phyloP scores from a whole-genome alignment of 2,329 filamentous ascomycete species.

The Fusarium dimerum region DNA sequence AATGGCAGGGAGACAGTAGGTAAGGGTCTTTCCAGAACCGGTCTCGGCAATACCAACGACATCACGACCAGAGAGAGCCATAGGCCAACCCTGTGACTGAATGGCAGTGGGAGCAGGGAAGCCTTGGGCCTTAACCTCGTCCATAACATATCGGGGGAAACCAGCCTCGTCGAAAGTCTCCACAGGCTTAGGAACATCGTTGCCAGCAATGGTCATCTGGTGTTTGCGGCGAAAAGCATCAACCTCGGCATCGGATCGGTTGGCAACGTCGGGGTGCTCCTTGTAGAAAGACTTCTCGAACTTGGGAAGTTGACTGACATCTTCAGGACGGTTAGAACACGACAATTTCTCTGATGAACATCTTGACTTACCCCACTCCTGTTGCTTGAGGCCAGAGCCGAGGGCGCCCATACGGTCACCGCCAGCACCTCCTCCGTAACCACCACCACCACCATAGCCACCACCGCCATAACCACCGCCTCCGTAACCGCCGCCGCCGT shows the following conservation, averaged over 20 bases:
- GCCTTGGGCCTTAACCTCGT: constrained; percentile 96
- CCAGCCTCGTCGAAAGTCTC: constrained; percentile 97
- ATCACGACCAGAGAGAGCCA: constrained; percentile 96
- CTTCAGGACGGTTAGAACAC: constrained; percentile 48
- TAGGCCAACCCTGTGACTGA: constrained; percentile 98
- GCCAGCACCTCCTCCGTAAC: constrained; percentile 59
- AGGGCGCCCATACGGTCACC: constrained; percentile 95
- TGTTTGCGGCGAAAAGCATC: constrained; percentile 85
- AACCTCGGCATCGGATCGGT: constrained; percentile 76
- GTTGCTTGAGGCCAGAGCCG: constrained; percentile 82
- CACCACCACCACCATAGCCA: constrained; percentile 39
- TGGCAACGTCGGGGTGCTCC: constrained; percentile 78
- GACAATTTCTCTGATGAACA: constrained; percentile 28
- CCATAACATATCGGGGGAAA: constrained; percentile 96
- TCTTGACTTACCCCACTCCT: constrained; percentile 74
- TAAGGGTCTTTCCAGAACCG: constrained; percentile 97
- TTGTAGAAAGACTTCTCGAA: constrained; percentile 99
- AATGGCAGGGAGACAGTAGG: constrained; percentile 96
- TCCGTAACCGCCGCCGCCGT: constrained; percentile 39
- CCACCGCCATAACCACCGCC: constrained; percentile 40
- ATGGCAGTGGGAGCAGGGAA: constrained; percentile 93
- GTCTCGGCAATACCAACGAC: constrained; percentile 99
- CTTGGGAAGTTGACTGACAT: constrained; percentile 78
- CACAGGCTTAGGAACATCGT: constrained; percentile 85
- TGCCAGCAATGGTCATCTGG: constrained; percentile 80